These are phyloP conservation scores for Cruciata laevipes DNA, from an alignment of 257 asterid species.

Conservation along the genomic window DNA sequence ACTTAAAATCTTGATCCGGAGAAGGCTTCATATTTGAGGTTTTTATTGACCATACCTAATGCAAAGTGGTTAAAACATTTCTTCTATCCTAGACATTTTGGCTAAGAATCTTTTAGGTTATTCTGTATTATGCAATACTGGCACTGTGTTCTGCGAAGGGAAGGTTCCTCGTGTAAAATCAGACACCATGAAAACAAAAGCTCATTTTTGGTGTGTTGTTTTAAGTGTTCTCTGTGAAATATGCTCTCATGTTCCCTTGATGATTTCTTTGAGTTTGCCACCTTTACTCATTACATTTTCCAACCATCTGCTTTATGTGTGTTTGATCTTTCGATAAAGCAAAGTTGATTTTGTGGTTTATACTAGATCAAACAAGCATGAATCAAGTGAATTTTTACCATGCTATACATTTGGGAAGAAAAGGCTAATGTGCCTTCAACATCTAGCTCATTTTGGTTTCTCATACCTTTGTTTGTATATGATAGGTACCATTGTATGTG, in stretches of 20 bases:
- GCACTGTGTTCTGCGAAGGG: background rate
- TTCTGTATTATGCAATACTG: background rate
- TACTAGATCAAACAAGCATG: background rate
- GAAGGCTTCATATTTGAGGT: background rate
- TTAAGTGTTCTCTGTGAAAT: background rate
- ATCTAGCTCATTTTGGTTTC: background rate
- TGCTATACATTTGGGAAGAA: background rate
- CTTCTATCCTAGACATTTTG: background rate
- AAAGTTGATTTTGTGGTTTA: background rate
- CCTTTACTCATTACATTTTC: no score
- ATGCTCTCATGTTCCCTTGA: background rate
- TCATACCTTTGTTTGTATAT: constrained; percentile 2
- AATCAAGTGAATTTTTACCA: no score
- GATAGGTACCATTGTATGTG: constrained; percentile 82
- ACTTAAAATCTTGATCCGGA: background rate
- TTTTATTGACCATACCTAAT: background rate
- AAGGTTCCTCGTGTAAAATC: background rate
- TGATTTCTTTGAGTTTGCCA: background rate
- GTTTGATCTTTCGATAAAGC: background rate
- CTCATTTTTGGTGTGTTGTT: background rate
- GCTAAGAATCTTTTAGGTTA: background rate
- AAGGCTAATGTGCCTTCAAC: background rate
- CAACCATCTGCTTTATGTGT: background rate
- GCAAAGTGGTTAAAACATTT: background rate
- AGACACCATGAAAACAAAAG: background rate